Conservation (phyloP, 73 alveolate genomes). For the Breviolum minutum region DNA sequence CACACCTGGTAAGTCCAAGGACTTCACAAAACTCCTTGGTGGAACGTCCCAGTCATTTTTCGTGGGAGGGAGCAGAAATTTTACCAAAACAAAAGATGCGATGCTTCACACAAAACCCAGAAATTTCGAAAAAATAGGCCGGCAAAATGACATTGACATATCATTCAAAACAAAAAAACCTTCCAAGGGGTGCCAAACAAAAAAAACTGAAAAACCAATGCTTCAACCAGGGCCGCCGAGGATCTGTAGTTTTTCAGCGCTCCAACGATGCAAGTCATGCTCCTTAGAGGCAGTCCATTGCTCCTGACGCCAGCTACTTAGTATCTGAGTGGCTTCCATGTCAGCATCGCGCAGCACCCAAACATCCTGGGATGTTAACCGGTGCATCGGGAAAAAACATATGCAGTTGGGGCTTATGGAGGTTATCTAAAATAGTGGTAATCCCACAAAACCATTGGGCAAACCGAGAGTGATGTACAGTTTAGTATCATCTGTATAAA, state of each 20-base stretch:
- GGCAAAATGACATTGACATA: no score
- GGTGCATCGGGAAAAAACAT: no score
- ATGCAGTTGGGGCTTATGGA: no score
- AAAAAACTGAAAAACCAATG: no score
- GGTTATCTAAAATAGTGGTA: no score
- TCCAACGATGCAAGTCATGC: constrained; percentile 85
- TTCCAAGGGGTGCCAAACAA: not conserved
- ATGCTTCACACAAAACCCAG: no score
- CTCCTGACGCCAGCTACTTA: constrained; percentile 63
- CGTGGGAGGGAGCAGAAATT: no score
- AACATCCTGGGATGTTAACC: not conserved
- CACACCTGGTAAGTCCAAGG: constrained; percentile 66
- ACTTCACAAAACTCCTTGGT: not conserved
- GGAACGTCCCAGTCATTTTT: no score
- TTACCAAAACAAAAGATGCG: no score
- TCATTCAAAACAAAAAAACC: not conserved
- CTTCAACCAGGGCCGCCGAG: not conserved
- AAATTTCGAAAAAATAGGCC: no score
- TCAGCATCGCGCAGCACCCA: constrained; percentile 95
- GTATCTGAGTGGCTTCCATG: constrained; percentile 82
- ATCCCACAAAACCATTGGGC: not conserved
- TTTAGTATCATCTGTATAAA: no score
- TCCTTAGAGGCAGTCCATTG: constrained; percentile 77
- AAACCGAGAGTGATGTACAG: not conserved
- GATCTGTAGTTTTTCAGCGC: constrained; percentile 37